Conservation (phyloP, 2,329 filamentous ascomycete species). For the Ceratocystis destructans region DNA sequence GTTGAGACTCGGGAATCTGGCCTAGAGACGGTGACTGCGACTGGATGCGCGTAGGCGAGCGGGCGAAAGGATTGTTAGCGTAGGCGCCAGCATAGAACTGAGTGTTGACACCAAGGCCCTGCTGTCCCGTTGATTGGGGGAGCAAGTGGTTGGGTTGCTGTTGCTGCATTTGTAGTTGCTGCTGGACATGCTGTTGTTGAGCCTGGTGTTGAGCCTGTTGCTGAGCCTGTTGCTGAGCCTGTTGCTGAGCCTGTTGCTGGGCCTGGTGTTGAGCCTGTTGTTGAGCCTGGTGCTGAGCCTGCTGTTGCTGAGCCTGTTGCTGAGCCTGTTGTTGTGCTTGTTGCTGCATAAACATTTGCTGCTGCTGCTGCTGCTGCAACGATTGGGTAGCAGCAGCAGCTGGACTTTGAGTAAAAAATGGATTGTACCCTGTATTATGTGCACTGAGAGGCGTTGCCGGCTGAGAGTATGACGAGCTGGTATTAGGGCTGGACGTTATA, state of each 20-base stretch:
- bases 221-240: slow-evolving; percentile 23
- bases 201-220: slow-evolving; percentile 25
- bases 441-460: slow-evolving; percentile 13
- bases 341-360: slow-evolving; percentile 26
- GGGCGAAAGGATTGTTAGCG: slow-evolving; percentile 36
- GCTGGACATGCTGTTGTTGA: slow-evolving; percentile 10
- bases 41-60: slow-evolving; percentile 38
- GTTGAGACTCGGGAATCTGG: slow-evolving; percentile 40
- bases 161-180: slow-evolving; percentile 11
- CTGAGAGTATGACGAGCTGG: slow-evolving; percentile 16
- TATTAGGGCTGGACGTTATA: slow-evolving; percentile 21
- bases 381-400: not conserved
- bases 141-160: slow-evolving; percentile 15
- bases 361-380: not conserved
- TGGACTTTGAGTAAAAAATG: slow-evolving; percentile 12
- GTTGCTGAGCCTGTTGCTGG: too few species aligned
- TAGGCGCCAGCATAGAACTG: slow-evolving; percentile 26
- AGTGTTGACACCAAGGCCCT: slow-evolving; percentile 31
- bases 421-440: slow-evolving; percentile 17
- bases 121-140: slow-evolving; percentile 22
- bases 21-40: slow-evolving; percentile 37
- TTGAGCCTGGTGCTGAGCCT: slow-evolving; percentile 25
- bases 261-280: too few species aligned
- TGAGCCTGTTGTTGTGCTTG: slow-evolving; percentile 19
- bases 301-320: too few species aligned